These are phyloP conservation scores for Penicillium sp. DNA, from an alignment of 2,329 filamentous ascomycete genomes.

Conservation along the genomic window DNA sequence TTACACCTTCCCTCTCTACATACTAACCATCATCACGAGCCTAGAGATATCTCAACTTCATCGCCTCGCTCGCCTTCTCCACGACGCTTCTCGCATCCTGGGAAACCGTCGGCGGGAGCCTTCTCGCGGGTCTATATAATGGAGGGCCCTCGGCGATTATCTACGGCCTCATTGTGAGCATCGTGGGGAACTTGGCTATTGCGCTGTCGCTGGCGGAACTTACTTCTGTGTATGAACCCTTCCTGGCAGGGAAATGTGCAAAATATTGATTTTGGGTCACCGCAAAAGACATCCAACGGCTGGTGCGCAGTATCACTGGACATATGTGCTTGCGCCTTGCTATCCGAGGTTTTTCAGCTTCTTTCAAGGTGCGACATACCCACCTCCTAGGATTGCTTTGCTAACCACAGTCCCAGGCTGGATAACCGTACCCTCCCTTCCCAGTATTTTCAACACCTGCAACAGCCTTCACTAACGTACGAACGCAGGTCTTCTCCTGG, in stretches of 20 bases:
- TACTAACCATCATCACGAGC: too few relatives aligned
- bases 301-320: conserved; percentile 44
- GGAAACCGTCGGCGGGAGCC: conserved; percentile 36
- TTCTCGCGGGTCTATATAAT: conserved; percentile 34
- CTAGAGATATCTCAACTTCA: conserved; percentile 28
- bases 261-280: too few relatives aligned
- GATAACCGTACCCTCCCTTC: too few relatives aligned
- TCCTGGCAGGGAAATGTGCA: too few relatives aligned
- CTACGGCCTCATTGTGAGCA: conserved; percentile 39
- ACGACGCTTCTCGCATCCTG: conserved; percentile 46
- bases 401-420: too few relatives aligned
- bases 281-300: too few relatives aligned
- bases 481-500: conserved; percentile 32
- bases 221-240: conserved; percentile 38
- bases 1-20: background rate
- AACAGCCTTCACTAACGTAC: too few relatives aligned
- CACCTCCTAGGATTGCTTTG: too few relatives aligned
- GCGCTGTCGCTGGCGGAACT: conserved; percentile 45
- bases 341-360: conserved; percentile 26
- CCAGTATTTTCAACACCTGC: too few relatives aligned
- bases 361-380: too few relatives aligned
- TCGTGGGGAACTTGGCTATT: conserved; percentile 39
- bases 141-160: conserved; percentile 41
- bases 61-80: conserved; percentile 45
- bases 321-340: conserved; percentile 33